Percentiles rank a stretch among this genome's conserved stretches.
phyloP scores from a whole-genome alignment of 2,329 filamentous ascomycete genomes.

The Madurella mycetomatis region DNA sequence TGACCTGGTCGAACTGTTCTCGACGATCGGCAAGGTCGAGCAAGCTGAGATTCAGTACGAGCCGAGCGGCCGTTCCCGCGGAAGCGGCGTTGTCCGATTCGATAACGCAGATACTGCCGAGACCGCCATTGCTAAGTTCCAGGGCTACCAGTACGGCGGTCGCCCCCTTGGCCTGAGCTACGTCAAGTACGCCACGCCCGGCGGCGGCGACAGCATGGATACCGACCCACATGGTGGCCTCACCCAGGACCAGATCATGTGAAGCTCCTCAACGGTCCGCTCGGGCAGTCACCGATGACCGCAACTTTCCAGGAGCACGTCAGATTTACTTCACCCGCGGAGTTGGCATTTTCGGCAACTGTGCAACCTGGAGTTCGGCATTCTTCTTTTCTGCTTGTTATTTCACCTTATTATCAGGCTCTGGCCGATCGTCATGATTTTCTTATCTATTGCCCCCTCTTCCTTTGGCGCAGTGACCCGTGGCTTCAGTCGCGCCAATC shows the following conservation, averaged over 20 bases:
- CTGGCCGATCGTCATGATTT: constrained; percentile 14
- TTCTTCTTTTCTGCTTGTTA: not conserved
- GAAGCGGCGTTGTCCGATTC: constrained; percentile 95
- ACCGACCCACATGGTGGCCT: constrained; percentile 68
- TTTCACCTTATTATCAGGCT: not conserved
- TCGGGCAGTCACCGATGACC: not conserved
- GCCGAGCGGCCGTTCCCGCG: constrained; percentile 88
- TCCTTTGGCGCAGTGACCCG: constrained; percentile 10
- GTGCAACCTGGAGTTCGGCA: not conserved
- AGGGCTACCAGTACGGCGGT: constrained; percentile 94
- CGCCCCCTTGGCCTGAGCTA: constrained; percentile 89
- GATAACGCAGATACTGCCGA: constrained; percentile 78
- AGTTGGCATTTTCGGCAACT: not conserved
- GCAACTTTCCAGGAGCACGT: not conserved
- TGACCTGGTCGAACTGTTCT: constrained; percentile 92
- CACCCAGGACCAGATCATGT: constrained; percentile 99
- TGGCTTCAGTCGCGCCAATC: not conserved
- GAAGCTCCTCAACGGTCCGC: not conserved
- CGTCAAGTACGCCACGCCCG: constrained; percentile 80
- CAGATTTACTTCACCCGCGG: not conserved
- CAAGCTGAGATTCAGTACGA: constrained; percentile 99
- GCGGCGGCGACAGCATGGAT: constrained; percentile 71
- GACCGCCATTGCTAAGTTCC: constrained; percentile 94
- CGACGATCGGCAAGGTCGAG: constrained; percentile 95
- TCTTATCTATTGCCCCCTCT: constrained; percentile 6